Conservation (phyloP, 1,284 basidiomycete genomes). For the Anthracocystis panici-leucophaei region DNA sequence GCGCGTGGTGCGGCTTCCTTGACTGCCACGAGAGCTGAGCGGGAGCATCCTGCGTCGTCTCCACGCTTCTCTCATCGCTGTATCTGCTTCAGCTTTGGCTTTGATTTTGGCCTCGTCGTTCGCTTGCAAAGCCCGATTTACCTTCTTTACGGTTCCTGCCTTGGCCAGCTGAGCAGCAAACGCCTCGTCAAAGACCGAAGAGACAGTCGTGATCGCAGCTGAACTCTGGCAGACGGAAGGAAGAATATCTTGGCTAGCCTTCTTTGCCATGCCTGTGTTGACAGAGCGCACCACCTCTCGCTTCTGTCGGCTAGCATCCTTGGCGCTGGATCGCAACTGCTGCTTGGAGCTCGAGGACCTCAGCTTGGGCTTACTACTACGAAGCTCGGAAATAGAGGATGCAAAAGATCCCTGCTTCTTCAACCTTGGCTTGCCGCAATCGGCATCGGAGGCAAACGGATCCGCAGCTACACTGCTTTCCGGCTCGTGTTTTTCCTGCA, state of each 20-base stretch:
- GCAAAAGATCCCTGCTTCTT: neutral
- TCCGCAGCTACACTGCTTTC: conserved; percentile 21
- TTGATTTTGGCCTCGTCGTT: conserved; percentile 19
- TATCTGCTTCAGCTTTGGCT: conserved; percentile 38
- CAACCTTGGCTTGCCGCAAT: conserved; percentile 12
- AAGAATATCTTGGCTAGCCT: conserved; percentile 10
- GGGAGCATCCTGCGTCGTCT: conserved; percentile 35
- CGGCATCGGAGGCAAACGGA: conserved; percentile 37
- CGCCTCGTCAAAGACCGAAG: conserved; percentile 44
- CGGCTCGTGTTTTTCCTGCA: conserved; percentile 25
- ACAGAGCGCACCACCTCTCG: conserved; percentile 15
- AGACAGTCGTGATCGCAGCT: conserved; percentile 32
- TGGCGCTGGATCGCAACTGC: conserved; percentile 8
- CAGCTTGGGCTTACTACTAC: conserved; percentile 17
- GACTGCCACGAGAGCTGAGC: conserved; percentile 43
- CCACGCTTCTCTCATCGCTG: conserved; percentile 30
- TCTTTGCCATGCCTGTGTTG: conserved; percentile 11
- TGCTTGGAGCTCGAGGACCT: conserved; percentile 36
- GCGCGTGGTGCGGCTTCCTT: conserved; percentile 16
- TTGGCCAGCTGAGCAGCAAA: conserved; percentile 23
- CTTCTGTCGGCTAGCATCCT: conserved; percentile 25
- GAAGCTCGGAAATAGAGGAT: neutral
- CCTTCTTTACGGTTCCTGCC: neutral
- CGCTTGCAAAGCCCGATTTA: neutral
- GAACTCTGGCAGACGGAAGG: conserved; percentile 37